Conservation (phyloP, 2,329 filamentous ascomycete species). For the Incumbomyces delicatus region DNA sequence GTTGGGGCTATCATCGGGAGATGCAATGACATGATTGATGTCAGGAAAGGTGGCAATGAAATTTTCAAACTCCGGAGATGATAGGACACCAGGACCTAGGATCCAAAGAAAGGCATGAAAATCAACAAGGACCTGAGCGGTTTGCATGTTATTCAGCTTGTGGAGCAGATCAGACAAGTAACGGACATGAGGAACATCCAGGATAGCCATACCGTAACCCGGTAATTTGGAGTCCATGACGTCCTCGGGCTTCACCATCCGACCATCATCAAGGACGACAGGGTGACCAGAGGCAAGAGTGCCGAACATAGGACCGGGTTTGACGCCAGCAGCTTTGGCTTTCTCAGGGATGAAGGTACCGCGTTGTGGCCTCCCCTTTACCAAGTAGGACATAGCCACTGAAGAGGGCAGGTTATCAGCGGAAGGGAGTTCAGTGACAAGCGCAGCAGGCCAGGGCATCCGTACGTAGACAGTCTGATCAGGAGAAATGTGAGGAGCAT, state of each 20-base stretch:
- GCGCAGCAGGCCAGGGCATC: slow-evolving; percentile 67
- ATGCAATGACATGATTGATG: slow-evolving; percentile 68
- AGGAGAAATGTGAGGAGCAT: slow-evolving; percentile 40
- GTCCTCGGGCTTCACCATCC: slow-evolving; percentile 71
- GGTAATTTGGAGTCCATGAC: slow-evolving; percentile 60
- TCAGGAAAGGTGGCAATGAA: slow-evolving; percentile 58
- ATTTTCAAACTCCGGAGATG: slow-evolving; percentile 51
- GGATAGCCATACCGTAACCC: slow-evolving; percentile 65
- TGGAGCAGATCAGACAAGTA: slow-evolving; percentile 62
- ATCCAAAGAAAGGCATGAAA: slow-evolving; percentile 71
- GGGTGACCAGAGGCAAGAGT: slow-evolving; percentile 53
- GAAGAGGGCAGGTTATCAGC: slow-evolving; percentile 48
- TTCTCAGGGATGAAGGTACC: slow-evolving; percentile 66
- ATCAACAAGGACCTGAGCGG: slow-evolving; percentile 52
- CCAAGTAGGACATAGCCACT: slow-evolving; percentile 74
- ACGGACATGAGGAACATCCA: slow-evolving; percentile 63
- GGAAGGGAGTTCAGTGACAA: slow-evolving; percentile 55
- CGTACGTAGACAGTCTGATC: slow-evolving; percentile 64
- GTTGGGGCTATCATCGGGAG: slow-evolving; percentile 65
- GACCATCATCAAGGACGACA: slow-evolving; percentile 55
- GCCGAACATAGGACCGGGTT: slow-evolving; percentile 48
- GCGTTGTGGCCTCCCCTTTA: slow-evolving; percentile 64
- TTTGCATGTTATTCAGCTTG: slow-evolving; percentile 38
- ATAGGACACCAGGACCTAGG: slow-evolving; percentile 57
- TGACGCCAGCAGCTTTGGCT: slow-evolving; percentile 57